Conservation (phyloP, 2,329 filamentous ascomycete genomes). For the Verticillium nubilum region DNA sequence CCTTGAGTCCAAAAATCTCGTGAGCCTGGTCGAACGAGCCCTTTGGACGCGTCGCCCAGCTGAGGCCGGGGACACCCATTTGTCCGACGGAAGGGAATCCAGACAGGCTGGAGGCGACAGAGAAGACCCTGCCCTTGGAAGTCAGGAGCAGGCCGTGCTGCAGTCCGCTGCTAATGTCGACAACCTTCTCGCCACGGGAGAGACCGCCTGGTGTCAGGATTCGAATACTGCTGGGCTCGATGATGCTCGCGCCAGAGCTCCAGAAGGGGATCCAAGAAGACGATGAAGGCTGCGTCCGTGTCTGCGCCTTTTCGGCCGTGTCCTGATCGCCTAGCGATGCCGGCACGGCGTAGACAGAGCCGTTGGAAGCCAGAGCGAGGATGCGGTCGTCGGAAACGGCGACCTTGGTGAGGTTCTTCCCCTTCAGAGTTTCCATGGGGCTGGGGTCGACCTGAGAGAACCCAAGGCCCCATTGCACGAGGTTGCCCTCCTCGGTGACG, state of each 20-base stretch:
- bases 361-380: conserved; percentile 68
- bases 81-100: conserved; percentile 80
- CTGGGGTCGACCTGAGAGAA: conserved; percentile 60
- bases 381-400: conserved; percentile 78
- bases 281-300: conserved; percentile 26
- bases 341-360: conserved; percentile 80
- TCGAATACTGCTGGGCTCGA: conserved; percentile 61
- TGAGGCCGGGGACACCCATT: conserved; percentile 78
- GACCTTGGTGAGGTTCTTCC: conserved; percentile 74
- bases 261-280: conserved; percentile 69
- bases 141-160: conserved; percentile 87
- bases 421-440: conserved; percentile 68
- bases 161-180: conserved; percentile 68
- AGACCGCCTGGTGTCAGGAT: conserved; percentile 61
- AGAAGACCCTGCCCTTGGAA: conserved; percentile 78
- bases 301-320: conserved; percentile 56
- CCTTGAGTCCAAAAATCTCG: conserved; percentile 67
- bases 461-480: conserved; percentile 85
- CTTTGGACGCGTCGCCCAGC: conserved; percentile 69
- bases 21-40: conserved; percentile 79
- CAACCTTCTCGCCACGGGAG: conserved; percentile 65
- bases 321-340: conserved; percentile 68
- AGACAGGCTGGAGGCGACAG: conserved; percentile 74
- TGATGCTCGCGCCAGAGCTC: conserved; percentile 32
- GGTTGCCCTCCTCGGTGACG: conserved; percentile 78